Base-by-base conservation (phyloP, 108 stramenopile species). In the Cyclotella atomus region DNA sequence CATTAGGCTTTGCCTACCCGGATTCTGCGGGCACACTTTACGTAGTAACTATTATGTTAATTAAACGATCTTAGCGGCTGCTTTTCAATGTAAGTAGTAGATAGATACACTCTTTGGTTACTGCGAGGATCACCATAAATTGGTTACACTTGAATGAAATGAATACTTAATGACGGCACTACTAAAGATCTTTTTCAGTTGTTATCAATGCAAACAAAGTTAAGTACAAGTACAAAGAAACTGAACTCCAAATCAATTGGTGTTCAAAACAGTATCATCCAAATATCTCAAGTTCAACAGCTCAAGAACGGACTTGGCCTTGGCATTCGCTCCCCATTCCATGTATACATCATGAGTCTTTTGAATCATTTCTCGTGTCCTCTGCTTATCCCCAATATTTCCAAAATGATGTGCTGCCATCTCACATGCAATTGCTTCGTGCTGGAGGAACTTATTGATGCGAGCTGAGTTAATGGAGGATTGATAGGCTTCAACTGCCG, bases 351-450 rank as follows among this genome's bases (percentile, higher is more conserved):
- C 45, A 49, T 47, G 47, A 30, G 64, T 41, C 41, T 49, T 65
- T 47, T 65, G 64, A 30, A 65, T 65, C 64, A 65, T 65, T 30
- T 65, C 64, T 5, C 47, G 21, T 24, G 45, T 65, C 28, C 46
- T 65, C 23, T 27, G 10, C 64, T 65, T 65, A 10, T 41, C 64
- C 3, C 64, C 47, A 49, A 65, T 49, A 17, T 49, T 65, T 30
- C 64, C 64, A 49, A 49, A 65, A 32, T 27, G 41, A 65, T 65
- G 64, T 17, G 46, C 64, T 23, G 64, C 64, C 44, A 65, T 41
- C 20, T 65, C 64, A 65, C 64, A 65, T 27, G 64, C 64, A 30
- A 65, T 29, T 0, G 46, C 64, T 24, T 49, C 46, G 15, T 49
- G 45, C 21, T 47, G 64, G 14, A 49, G 0, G 27, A 65, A 65